Evolutionary conservation across 176 grass and related monocot species (phyloP).

Genomic region (Triticum monococcum): DNA sequence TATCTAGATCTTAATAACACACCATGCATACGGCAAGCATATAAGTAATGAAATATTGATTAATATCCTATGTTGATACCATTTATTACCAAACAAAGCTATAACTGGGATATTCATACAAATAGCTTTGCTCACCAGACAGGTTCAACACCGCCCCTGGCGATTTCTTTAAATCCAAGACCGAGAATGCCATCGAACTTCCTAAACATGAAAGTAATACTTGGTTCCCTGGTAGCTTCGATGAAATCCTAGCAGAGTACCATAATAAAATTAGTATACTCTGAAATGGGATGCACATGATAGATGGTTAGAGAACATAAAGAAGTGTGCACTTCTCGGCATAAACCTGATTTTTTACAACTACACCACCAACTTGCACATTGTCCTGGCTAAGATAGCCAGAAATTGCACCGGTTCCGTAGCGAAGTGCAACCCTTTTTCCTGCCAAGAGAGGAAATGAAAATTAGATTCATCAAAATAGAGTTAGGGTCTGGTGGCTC

Average conservation of each 20-base stretch:
- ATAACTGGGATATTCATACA: background rate
- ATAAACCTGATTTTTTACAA: constrained; percentile 73
- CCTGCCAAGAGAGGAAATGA: constrained; percentile 40
- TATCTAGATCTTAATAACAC: background rate
- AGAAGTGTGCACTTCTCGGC: background rate
- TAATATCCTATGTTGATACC: background rate
- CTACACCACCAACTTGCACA: constrained; percentile 62
- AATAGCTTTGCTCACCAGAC: constrained; percentile 54
- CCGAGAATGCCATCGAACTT: constrained; percentile 95
- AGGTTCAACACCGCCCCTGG: constrained; percentile 51
- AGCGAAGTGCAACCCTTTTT: constrained; percentile 57
- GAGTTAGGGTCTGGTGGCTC: too few relatives aligned
- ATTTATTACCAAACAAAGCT: background rate
- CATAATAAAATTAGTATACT: background rate
- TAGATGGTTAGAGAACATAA: background rate
- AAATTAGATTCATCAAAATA: constrained; percentile 6
- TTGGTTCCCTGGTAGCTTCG: constrained; percentile 64
- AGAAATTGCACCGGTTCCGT: constrained; percentile 73
- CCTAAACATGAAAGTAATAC: constrained; percentile 64
- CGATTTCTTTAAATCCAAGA: constrained; percentile 84
- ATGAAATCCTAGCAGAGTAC: constrained; percentile 58
- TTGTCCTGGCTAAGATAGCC: constrained; percentile 72
- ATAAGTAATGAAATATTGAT: background rate
- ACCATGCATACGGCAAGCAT: background rate
- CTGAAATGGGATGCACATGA: background rate